These are phyloP conservation scores for Aspergillus luchuensis DNA, from an alignment of 2,329 filamentous ascomycete genomes.

Conservation along the genomic window DNA sequence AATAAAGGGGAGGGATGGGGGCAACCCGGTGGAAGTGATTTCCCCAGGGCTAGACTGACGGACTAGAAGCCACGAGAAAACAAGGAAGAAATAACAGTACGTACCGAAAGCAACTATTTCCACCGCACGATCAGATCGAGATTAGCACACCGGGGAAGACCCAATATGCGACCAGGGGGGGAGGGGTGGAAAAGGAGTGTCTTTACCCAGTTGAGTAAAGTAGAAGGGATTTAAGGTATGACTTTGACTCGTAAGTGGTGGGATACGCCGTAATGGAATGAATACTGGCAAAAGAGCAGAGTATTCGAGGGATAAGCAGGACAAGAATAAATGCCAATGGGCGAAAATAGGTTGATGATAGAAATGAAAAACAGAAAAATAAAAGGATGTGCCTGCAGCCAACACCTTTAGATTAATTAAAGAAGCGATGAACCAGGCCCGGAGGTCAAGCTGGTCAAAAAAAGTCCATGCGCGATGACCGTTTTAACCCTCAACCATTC, in stretches of 20 bases:
- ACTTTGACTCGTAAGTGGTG: no score
- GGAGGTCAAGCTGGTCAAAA: not conserved
- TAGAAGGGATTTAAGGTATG: no score
- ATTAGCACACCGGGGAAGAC: no score
- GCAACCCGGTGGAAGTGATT: no score
- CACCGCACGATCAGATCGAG: no score
- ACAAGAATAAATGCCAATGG: not conserved
- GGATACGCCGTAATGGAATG: not conserved
- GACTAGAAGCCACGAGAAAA: not conserved
- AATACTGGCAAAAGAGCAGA: not conserved
- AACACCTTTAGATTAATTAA: not conserved
- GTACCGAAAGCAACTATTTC: not conserved
- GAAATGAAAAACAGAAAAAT: no score
- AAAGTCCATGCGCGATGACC: not conserved
- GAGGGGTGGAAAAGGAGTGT: no score
- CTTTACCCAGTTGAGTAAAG: no score
- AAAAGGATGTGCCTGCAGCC: not conserved
- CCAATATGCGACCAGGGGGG: no score
- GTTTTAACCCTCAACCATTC: not conserved
- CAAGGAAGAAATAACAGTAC: not conserved
- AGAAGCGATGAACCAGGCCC: no score
- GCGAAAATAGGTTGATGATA: not conserved
- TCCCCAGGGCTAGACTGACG: no score
- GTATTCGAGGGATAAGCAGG: not conserved
- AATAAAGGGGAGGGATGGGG: no score